Evolutionary conservation across 768 basidiomycete genomes (phyloP), one percentile per base, ranked within the genome.

Genomic region (Galerina sulciceps): DNA sequence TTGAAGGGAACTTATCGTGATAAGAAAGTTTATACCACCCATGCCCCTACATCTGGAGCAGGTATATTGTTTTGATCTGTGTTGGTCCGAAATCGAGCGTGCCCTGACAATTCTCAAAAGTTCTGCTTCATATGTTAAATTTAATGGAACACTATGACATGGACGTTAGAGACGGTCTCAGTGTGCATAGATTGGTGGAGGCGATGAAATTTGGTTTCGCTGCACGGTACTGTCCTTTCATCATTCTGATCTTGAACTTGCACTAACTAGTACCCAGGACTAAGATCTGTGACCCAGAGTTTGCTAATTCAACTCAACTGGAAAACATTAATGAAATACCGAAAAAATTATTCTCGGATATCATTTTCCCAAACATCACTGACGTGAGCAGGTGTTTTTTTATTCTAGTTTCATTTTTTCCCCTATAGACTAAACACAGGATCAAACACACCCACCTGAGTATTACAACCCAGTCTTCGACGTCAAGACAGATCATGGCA

Each of bases 111-210:
- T 42, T 46, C 14, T 11, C 43, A 4, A 45, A 47, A 80, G 92
- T 91, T n/a, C 76, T 99, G 41, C 75, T 97, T 40, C 90, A 94
- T 69, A 90, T 98, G 82, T 76, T 99, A n/a, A 97, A 98, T 69
- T 71, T 95, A 17, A 75, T 96, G 45, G 95, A 97, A 68, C 79
- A 82, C n/a, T 98, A 84, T 67, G 72, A 83, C 35, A 63, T 80
- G 15, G 74, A 76, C 22, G 85, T 85, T 44, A 72, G 79, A 61
- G 87, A 80, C n/a, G 78, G 80, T 0, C 69, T 93, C 14, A 90
- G 86, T 62, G 78, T 84, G 2, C 97, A 99, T 71, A 81, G 95
- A 45, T 69, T 92, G 4, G 78, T 98, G 13, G 97, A 99, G 73
- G 83, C 85, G 0, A 79, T 94, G 69, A 97, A 98, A 69, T 97